These are phyloP conservation scores for Dimargaris cristalligena DNA, from an alignment of 192 early-diverging fungal species.

Conservation along the genomic window DNA sequence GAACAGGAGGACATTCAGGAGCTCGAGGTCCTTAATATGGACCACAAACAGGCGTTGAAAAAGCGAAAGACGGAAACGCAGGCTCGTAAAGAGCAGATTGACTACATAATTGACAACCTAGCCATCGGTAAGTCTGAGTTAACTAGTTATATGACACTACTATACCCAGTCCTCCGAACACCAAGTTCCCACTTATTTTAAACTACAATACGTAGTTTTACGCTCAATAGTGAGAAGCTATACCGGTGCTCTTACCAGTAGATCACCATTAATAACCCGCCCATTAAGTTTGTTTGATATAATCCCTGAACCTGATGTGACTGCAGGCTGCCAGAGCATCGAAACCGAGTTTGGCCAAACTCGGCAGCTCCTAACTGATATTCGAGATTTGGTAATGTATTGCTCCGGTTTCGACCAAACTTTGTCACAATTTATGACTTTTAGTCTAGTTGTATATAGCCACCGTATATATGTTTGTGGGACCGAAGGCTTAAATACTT, in stretches of 20 bases:
- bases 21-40: conserved; percentile 7
- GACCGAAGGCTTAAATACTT: background rate
- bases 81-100: conserved; percentile 2
- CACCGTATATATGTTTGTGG: background rate
- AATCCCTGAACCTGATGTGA: background rate
- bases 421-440: background rate
- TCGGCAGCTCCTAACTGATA: background rate
- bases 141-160: too few species aligned
- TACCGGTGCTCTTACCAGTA: background rate
- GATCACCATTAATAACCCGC: background rate
- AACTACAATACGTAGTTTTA: background rate
- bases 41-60: background rate
- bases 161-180: too few species aligned
- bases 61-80: conserved; percentile 1
- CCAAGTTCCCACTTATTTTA: background rate
- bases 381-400: background rate
- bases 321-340: background rate
- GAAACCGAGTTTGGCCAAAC: background rate
- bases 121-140: background rate
- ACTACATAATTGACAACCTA: background rate
- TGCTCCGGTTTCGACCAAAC: background rate
- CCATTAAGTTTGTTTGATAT: background rate
- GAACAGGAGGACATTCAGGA: conserved; percentile 18
- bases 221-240: background rate
- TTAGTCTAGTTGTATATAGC: background rate